Base-by-base conservation (phyloP, 1,284 basidiomycete species). In the Singerocomus inundabilis region DNA sequence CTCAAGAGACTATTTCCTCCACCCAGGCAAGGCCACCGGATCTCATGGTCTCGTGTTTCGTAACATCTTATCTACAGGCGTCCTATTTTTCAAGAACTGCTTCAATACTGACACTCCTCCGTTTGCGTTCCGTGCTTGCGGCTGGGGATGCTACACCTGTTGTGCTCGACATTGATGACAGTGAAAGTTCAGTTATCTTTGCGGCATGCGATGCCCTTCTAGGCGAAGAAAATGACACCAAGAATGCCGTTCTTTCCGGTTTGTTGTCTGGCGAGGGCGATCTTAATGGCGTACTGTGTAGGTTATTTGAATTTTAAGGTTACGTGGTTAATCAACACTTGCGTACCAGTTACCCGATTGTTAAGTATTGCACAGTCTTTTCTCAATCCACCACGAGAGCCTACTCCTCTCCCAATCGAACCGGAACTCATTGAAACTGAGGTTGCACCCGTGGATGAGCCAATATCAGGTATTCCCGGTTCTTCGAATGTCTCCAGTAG, bases 81-180 rank as follows among this genome's bases (percentile, higher is more conserved):
- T 55, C 54, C 13, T 52, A 52, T 44, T 31, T 34, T 39, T 59
- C 62, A 32, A 79, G 71, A 60, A 71, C 76, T 3, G 75, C 73
- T 2, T 76, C 81, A 7, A 66, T 92, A 21, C 67, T 91, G 42
- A 73, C 78, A 16, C 78, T 93, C 63, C 72, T 91, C 48, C 80
- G 81, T 30, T 62, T 93, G 25, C 82, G 83, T 50, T 68, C 78
- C 29, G 69, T 80, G n/a, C 68, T 91, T 39, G 63, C 72, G n/a
- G 59, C 69, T 26, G 76, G 75, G 1, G 72, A 77, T 52, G 63
- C 75, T 24, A 70, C 78, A 46, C 59, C 75, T 40, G 68, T 75
- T 0, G 64, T 68, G 16, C 68, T 80, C 12, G 69, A 72, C 34
- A 64, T 85, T 34, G 73, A 71, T 41, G 76, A 81, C 21, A 56